Evolutionary conservation across 352 stramenopile genomes (phyloP).

Genomic region (Aphanomyces invadans): DNA sequence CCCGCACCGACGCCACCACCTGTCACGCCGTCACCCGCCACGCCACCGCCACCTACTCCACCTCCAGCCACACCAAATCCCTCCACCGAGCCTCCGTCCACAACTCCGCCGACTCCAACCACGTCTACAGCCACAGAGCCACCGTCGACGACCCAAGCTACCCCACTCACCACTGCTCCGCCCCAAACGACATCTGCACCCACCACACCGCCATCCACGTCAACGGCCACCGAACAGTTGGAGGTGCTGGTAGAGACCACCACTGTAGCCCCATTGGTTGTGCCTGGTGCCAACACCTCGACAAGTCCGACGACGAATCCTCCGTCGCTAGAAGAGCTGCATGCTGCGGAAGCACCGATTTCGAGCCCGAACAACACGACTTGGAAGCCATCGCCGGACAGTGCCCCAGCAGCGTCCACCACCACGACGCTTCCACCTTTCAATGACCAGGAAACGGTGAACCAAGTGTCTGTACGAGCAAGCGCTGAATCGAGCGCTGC

Average conservation of each 20-base stretch:
- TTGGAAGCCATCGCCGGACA: background rate
- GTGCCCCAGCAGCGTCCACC: background rate
- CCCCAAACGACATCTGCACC: background rate
- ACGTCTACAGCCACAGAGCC: background rate
- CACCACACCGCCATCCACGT: background rate
- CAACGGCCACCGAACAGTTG: background rate
- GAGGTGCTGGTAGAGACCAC: too few species aligned
- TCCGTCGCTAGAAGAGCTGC: background rate
- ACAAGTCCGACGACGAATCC: background rate
- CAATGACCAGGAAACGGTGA: too few species aligned
- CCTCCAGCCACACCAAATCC: background rate
- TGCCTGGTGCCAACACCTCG: background rate
- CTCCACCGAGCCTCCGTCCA: background rate
- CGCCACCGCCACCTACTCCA: background rate
- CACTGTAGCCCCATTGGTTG: too few species aligned
- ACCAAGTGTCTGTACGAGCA: background rate
- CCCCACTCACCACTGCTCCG: conserved; percentile 4
- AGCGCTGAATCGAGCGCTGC: background rate
- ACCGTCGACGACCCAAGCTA: background rate
- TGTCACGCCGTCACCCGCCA: background rate
- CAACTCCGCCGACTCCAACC: background rate
- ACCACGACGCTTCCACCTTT: too few species aligned
- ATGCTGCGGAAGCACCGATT: background rate
- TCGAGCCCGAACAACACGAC: background rate
- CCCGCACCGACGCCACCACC: conserved; percentile 19